These are phyloP conservation scores for Annulohypoxylon nitens DNA, from an alignment of 495 filamentous ascomycete species.

Conservation along the genomic window DNA sequence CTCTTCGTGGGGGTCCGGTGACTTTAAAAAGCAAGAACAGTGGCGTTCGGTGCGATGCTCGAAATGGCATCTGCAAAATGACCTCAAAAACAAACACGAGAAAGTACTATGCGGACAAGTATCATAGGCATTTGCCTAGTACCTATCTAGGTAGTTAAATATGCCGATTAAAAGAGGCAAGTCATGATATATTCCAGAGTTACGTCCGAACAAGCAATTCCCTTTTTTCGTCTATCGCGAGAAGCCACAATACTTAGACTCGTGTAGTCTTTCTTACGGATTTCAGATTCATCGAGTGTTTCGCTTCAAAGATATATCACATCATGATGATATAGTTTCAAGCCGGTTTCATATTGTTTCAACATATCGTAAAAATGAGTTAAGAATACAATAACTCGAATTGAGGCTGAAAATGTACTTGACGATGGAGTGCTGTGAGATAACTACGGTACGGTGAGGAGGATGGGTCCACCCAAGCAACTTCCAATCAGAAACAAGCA, in stretches of 20 bases:
- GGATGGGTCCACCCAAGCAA: conserved; percentile 1
- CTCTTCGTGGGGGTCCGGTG: background rate
- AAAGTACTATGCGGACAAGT: background rate
- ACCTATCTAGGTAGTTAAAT: background rate
- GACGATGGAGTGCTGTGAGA: background rate
- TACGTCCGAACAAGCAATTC: background rate
- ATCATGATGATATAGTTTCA: background rate
- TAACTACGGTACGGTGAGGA: background rate
- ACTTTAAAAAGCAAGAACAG: background rate
- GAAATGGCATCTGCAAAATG: conserved; percentile 15
- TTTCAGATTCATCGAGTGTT: background rate
- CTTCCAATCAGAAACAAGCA: conserved; percentile 35
- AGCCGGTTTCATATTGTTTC: background rate
- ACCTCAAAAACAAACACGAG: background rate
- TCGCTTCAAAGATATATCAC: background rate
- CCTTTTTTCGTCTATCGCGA: background rate
- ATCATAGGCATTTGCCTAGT: background rate
- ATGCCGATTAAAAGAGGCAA: background rate
- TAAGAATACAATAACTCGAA: background rate
- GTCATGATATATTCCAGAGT: background rate
- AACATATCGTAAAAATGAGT: background rate
- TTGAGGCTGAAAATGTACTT: background rate
- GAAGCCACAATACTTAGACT: background rate
- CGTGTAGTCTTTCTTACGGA: background rate
- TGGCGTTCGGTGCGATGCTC: background rate